Percentiles rank a stretch among this genome's conserved stretches.
phyloP scores from a whole-genome alignment of 2,329 filamentous ascomycete species.

The Penicillium sp. region DNA sequence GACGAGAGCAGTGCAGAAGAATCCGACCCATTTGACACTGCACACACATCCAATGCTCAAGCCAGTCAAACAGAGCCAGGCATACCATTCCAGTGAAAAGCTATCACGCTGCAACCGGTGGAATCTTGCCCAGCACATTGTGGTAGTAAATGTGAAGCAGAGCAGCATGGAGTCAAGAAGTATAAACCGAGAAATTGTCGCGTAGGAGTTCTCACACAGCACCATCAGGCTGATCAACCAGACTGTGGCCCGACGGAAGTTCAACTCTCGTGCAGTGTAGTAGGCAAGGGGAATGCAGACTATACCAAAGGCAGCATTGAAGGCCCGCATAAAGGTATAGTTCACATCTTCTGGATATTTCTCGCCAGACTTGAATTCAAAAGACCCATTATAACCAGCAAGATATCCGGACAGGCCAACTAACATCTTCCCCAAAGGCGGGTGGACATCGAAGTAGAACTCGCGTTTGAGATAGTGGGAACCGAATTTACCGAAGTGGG shows the following conservation, averaged over 20 bases:
- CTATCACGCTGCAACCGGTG: slow-evolving; percentile 81
- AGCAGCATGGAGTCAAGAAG: slow-evolving; percentile 97
- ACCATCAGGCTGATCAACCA: slow-evolving; percentile 98
- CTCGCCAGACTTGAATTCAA: slow-evolving; percentile 99
- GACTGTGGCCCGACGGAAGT: slow-evolving; percentile 79
- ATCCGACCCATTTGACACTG: slow-evolving; percentile 96
- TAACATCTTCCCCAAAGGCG: slow-evolving; percentile 96
- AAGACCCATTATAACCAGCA: slow-evolving; percentile 97
- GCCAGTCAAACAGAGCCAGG: slow-evolving; percentile 91
- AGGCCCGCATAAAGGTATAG: slow-evolving; percentile 97
- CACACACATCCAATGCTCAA: slow-evolving; percentile 96
- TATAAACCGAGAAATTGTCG: slow-evolving; percentile 97
- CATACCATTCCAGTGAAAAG: slow-evolving; percentile 88
- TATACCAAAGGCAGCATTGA: slow-evolving; percentile 93
- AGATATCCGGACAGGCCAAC: slow-evolving; percentile 94
- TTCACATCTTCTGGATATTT: slow-evolving; percentile 90
- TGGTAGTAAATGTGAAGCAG: slow-evolving; percentile 96
- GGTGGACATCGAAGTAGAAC: slow-evolving; percentile 98
- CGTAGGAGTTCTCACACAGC: slow-evolving; percentile 98
- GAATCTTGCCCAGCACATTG: slow-evolving; percentile 96
- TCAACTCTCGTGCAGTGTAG: slow-evolving; percentile 87
- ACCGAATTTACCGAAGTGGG: slow-evolving; percentile 79
- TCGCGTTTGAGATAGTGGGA: slow-evolving; percentile 99
- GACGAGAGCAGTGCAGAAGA: slow-evolving; percentile 92
- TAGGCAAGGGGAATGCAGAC: slow-evolving; percentile 91